A percentile compares a stretch with the other conserved stretches of the same genome.
These are phyloP conservation scores for Xylaria flabelliformis DNA, from an alignment of 495 filamentous ascomycete genomes.

Conservation along the genomic window DNA sequence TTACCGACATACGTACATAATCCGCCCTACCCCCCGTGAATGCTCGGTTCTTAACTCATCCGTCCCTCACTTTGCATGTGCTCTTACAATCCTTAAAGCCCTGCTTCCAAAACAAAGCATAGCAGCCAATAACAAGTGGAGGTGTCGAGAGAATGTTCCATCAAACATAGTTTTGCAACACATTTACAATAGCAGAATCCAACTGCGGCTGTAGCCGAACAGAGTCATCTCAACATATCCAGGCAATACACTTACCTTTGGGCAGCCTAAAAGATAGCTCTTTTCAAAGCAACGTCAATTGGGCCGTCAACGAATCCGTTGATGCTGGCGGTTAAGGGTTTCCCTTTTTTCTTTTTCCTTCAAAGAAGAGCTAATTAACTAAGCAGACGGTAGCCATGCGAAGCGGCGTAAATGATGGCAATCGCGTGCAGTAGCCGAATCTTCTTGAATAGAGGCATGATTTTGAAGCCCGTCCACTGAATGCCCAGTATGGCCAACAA, in stretches of 20 bases:
- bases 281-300: not conserved
- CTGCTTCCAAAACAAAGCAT: not conserved
- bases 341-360: not conserved
- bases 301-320: not conserved
- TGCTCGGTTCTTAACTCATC: not conserved
- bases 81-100: not conserved
- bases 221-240: not conserved
- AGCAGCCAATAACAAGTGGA: not conserved
- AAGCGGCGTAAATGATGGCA: slow-evolving; percentile 11
- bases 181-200: slow-evolving; percentile 9
- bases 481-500: slow-evolving; percentile 38
- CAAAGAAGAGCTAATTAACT: not conserved
- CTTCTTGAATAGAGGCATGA: not conserved
- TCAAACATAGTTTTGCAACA: not conserved
- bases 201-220: slow-evolving; percentile 1
- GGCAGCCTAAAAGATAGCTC: slow-evolving; percentile 8
- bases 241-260: not conserved
- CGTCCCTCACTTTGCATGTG: not conserved
- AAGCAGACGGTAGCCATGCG: not conserved
- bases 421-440: not conserved
- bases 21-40: not conserved
- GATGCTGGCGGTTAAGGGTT: not conserved
- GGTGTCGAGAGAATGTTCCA: not conserved
- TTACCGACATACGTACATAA: not conserved
- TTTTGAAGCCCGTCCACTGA: slow-evolving; percentile 25